Base-by-base conservation (phyloP, 2,329 filamentous ascomycete genomes). In the Periglandula ipomoeae region DNA sequence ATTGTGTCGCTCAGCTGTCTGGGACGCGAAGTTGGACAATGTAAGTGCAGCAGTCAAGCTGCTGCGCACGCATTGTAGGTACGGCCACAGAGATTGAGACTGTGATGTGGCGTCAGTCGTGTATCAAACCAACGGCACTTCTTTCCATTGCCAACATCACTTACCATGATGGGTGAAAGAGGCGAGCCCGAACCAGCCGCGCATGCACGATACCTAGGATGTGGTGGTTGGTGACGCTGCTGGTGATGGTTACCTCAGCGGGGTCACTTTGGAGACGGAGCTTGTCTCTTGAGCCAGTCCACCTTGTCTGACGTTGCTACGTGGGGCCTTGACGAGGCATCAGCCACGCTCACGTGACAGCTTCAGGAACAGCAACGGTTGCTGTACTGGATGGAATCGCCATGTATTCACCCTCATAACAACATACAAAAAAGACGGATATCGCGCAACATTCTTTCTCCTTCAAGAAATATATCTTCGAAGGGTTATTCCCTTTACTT, bases 71-170 rank as follows among this genome's bases (percentile, higher is more conserved):
- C 88, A 94, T 76, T 95, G 89, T 59, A 96, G 86, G 72, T 97
- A 96, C 50, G 91, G 91, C 55, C 91, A 87, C 64, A 97, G 80
- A 57, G 90, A 95, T 89, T 96, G 91, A 65, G 90, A 96, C 93
- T 85, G 56, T 30, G 42, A 19, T 26, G n/a, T 15, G n/a, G 5
- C 13, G 37, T 19, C 32, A 23, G 8, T 47, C 40, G 40, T 35
- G 40, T 20, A 19, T 19, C 17, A 23, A 26, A 24, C 22, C 13
- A 8, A 24, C 3, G 5, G 22, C 5, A 4, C 27, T 19, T 27
- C 19, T 9, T 30, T 4, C 45, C 39, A 15, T 30, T 7, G 30
- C 19, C 10, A 26, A 15, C 11, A 39, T 6, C 20, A 6, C 40
- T 22, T 39, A 49, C 41, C 40, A 47, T 47, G 37, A 34, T 47